Evolutionary conservation across 2,329 filamentous ascomycete genomes (phyloP).

Genomic region (Xylaria polymorpha): DNA sequence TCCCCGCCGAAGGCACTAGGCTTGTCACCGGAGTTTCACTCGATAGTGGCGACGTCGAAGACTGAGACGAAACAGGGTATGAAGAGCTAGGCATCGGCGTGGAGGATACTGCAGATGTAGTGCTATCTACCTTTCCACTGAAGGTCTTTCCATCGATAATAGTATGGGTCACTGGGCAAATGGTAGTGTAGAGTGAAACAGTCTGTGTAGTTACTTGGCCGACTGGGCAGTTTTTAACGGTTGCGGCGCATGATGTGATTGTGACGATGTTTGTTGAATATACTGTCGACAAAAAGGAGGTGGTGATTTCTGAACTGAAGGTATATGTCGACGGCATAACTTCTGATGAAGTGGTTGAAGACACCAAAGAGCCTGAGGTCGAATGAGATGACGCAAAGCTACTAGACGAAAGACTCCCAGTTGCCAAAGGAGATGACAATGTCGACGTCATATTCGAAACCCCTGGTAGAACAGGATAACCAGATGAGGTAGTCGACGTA

Average conservation of each 20-base stretch:
- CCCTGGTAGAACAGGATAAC: conserved; percentile 23
- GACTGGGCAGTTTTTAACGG: conserved; percentile 47
- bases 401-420: conserved; percentile 35
- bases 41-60: conserved; percentile 4
- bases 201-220: conserved; percentile 48
- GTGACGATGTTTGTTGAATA: conserved; percentile 49
- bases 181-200: conserved; percentile 48
- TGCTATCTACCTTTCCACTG: conserved; percentile 34
- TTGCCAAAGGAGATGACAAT: conserved; percentile 21
- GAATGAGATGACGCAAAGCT: conserved; percentile 36
- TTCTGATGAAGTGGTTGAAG: conserved; percentile 26
- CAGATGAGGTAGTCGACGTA: conserved; percentile 15
- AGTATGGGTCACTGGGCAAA: conserved; percentile 50
- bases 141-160: conserved; percentile 47
- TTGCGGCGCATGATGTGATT: conserved; percentile 45
- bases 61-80: conserved; percentile 13
- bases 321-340: conserved; percentile 48
- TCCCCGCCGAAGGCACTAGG: conserved; percentile 29
- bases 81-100: conserved; percentile 13
- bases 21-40: conserved; percentile 10
- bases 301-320: conserved; percentile 47
- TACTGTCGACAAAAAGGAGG: conserved; percentile 47
- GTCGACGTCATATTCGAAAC: conserved; percentile 29
- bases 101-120: conserved; percentile 20
- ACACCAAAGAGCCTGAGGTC: conserved; percentile 8